Conservation (phyloP, 2,329 filamentous ascomycete species). For the Apiospora hydei region DNA sequence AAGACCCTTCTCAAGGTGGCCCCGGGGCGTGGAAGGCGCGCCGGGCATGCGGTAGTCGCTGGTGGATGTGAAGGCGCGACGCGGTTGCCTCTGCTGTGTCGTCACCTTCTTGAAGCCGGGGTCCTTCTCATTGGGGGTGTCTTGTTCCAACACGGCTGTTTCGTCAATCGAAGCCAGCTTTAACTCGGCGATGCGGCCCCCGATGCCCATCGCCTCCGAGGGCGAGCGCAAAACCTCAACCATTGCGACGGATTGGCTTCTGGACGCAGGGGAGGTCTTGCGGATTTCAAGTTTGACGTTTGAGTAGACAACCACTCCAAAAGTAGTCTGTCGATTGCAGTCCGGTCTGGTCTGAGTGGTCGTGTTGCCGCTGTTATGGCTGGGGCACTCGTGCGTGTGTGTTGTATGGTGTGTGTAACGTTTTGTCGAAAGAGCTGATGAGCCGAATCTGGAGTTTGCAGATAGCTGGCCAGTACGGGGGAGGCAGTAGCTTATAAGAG, state of each 20-base stretch:
- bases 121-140: constrained; percentile 25
- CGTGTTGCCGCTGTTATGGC: not conserved
- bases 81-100: constrained; percentile 33
- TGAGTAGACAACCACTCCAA: not conserved
- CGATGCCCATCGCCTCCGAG: constrained; percentile 39
- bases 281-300: not conserved
- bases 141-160: constrained; percentile 25
- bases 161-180: constrained; percentile 36
- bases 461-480: constrained; percentile 5
- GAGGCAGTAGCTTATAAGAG: constrained; percentile 6
- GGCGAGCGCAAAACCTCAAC: constrained; percentile 41
- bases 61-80: constrained; percentile 40
- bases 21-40: constrained; percentile 34
- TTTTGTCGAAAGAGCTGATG: not conserved
- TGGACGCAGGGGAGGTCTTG: not conserved
- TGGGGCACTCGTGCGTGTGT: not conserved
- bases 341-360: not conserved
- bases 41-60: constrained; percentile 38
- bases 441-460: constrained; percentile 14
- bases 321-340: not conserved
- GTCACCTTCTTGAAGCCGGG: constrained; percentile 26
- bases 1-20: constrained; percentile 32
- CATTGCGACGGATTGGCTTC: constrained; percentile 34
- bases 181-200: constrained; percentile 37
- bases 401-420: not conserved